phyloP scores from a whole-genome alignment of 2,329 filamentous ascomycete genomes.

The Penicillium sp. region DNA sequence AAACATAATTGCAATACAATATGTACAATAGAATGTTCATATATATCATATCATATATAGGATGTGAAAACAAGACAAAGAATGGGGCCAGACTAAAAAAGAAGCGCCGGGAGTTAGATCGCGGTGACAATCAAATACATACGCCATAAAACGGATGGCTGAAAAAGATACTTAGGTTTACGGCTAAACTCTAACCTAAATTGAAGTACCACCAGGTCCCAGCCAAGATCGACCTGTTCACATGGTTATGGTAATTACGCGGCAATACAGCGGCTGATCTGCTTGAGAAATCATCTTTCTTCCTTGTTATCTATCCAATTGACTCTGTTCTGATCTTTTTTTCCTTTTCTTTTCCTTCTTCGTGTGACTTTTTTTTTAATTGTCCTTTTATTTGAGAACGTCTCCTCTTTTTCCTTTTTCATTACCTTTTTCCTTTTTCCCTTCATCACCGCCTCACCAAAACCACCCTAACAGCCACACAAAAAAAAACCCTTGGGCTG shows the following conservation, averaged over 20 bases:
- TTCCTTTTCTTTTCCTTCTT: slow-evolving; percentile 9
- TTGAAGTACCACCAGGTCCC: neutral
- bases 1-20: neutral
- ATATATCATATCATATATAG: neutral
- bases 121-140: slow-evolving; percentile 15
- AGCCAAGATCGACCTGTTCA: slow-evolving; percentile 13
- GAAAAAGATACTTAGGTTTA: slow-evolving; percentile 8
- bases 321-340: slow-evolving; percentile 9
- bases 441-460: slow-evolving; percentile 1
- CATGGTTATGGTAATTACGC: slow-evolving; percentile 10
- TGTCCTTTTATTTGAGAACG: neutral
- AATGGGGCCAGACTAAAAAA: slow-evolving; percentile 26
- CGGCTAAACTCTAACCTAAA: neutral
- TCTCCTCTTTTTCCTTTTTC: slow-evolving; percentile 7
- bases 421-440: slow-evolving; percentile 6
- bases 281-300: slow-evolving; percentile 15
- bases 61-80: neutral
- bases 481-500: slow-evolving; percentile 19
- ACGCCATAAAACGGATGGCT: slow-evolving; percentile 1
- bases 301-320: slow-evolving; percentile 10
- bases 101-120: slow-evolving; percentile 23
- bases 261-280: slow-evolving; percentile 22
- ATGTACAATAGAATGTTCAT: neutral
- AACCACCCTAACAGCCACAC: neutral
- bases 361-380: slow-evolving; percentile 1